Conservation (phyloP, 305 asterid genomes). For the Salvia sclarea region DNA sequence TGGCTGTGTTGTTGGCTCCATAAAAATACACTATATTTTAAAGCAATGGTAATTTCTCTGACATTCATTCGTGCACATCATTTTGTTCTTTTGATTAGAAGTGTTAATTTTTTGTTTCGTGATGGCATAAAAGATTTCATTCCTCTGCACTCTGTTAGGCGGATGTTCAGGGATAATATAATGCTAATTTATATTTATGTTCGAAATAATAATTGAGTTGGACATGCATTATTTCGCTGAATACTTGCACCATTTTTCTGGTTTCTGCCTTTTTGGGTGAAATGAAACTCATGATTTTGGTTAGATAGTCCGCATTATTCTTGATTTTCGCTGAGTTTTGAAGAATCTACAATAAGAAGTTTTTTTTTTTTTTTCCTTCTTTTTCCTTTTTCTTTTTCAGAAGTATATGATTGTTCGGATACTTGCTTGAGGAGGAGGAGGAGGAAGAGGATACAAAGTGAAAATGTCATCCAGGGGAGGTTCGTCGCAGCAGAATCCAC, state of each 20-base stretch:
- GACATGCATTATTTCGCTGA: conserved; percentile 6
- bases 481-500: conserved; percentile 59
- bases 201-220: not conserved
- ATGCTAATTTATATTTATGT: not conserved
- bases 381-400: not conserved
- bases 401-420: conserved; percentile 12
- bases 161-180: not conserved
- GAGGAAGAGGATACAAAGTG: conserved; percentile 22
- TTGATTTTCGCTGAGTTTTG: not conserved
- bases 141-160: conserved; percentile 9
- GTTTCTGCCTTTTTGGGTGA: not conserved
- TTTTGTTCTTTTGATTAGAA: not conserved
- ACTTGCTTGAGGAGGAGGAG: conserved; percentile 31
- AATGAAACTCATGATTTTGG: not conserved
- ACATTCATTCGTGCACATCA: not conserved
- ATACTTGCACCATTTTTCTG: not conserved
- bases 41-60: conserved; percentile 27
- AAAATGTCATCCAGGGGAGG: conserved; percentile 81
- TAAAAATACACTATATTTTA: not conserved
- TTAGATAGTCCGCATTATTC: not conserved
- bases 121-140: conserved; percentile 5
- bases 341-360: not conserved
- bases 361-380: not conserved
- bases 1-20: conserved; percentile 20
- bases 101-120: conserved; percentile 4